Percentiles rank a stretch among this genome's conserved stretches.
Conservation (phyloP, 495 filamentous ascomycete genomes). For the Platismatia glauca region DNA sequence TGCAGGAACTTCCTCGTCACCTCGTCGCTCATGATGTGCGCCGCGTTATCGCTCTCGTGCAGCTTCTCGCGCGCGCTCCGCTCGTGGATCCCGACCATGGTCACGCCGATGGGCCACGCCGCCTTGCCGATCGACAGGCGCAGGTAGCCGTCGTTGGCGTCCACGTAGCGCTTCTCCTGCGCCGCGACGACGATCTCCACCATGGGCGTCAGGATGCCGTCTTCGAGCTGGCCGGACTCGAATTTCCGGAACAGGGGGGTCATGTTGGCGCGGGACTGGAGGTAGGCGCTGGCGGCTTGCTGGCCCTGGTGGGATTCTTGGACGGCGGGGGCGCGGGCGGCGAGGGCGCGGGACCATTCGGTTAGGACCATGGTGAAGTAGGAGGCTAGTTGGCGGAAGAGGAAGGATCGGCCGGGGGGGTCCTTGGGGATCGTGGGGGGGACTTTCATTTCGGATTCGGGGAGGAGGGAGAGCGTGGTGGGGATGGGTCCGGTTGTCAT, state of each 20-base stretch:
- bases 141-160: conserved; percentile 92
- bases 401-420: conserved; percentile 44
- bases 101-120: conserved; percentile 98
- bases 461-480: conserved; percentile 64
- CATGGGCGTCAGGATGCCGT: conserved; percentile 69
- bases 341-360: conserved; percentile 78
- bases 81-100: conserved; percentile 99
- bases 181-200: conserved; percentile 90
- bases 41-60: conserved; percentile 75
- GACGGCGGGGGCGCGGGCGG: conserved; percentile 51
- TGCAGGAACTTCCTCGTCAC: conserved; percentile 90
- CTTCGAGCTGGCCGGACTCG: conserved; percentile 67
- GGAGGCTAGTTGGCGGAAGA: conserved; percentile 80
- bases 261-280: conserved; percentile 76
- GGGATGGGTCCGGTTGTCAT: conserved; percentile 50
- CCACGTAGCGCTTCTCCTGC: conserved; percentile 83
- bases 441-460: conserved; percentile 82
- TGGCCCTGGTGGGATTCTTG: conserved; percentile 69
- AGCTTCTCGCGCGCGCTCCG: conserved; percentile 89
- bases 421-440: conserved; percentile 48
- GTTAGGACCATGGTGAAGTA: conserved; percentile 89
- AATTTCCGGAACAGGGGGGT: conserved; percentile 83
- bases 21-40: conserved; percentile 96
- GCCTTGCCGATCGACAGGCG: conserved; percentile 94
- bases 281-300: conserved; percentile 67